A percentile compares a stretch with the other conserved stretches of the same genome.
These are phyloP conservation scores for Ceratocystis harringtonii DNA, from an alignment of 2,329 filamentous ascomycete genomes.

Conservation along the genomic window DNA sequence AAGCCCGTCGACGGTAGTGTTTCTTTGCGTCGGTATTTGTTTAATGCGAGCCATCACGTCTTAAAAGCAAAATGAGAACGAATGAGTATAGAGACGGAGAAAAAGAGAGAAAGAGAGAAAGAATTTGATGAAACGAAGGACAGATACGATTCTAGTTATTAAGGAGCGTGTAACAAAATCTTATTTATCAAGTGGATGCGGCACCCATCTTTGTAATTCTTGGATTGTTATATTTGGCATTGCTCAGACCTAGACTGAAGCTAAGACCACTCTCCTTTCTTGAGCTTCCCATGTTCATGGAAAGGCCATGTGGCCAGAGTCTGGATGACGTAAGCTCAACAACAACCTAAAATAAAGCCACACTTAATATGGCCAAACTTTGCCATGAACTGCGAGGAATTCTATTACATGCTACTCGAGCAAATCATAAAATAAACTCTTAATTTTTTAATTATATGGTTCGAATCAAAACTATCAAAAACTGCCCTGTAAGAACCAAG, in stretches of 20 bases:
- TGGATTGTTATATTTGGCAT: slow-evolving; percentile 16
- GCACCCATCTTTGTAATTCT: not conserved
- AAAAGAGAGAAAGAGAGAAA: slow-evolving; percentile 18
- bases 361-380: no score
- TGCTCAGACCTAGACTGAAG: not conserved
- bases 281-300: not conserved
- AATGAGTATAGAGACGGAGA: not conserved
- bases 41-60: slow-evolving; percentile 54
- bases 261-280: not conserved
- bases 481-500: slow-evolving; percentile 5
- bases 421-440: slow-evolving; percentile 3
- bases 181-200: not conserved
- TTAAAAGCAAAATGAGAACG: no score
- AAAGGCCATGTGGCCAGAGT: slow-evolving; percentile 7
- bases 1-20: slow-evolving; percentile 46
- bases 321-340: not conserved
- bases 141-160: slow-evolving; percentile 5
- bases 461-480: slow-evolving; percentile 10
- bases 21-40: slow-evolving; percentile 50
- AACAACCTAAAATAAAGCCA: not conserved
- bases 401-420: slow-evolving; percentile 4
- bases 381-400: not conserved
- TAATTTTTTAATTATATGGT: slow-evolving; percentile 15
- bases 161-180: not conserved
- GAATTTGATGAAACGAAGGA: slow-evolving; percentile 15